Percentiles rank a stretch among this genome's conserved stretches.
Conservation (phyloP, 2,329 filamentous ascomycete genomes). For the Penicillium hordei region DNA sequence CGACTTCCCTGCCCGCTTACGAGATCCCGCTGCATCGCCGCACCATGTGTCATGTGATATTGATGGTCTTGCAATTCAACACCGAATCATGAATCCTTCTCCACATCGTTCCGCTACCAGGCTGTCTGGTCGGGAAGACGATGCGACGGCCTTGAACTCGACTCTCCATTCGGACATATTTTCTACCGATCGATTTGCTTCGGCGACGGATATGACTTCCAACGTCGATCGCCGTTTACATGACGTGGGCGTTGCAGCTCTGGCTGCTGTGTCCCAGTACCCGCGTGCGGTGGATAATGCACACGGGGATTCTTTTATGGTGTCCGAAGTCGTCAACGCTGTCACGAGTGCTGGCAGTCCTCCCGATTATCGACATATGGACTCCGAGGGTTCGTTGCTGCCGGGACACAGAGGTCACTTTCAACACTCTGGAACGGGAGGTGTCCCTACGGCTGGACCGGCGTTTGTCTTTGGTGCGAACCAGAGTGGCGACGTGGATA, state of each 20-base stretch:
- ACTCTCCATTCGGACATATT: not conserved
- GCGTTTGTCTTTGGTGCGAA: slow-evolving; percentile 17
- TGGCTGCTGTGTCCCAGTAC: slow-evolving; percentile 33
- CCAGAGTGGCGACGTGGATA: slow-evolving; percentile 14
- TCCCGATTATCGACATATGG: not conserved
- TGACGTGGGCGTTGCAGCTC: slow-evolving; percentile 29
- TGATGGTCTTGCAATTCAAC: slow-evolving; percentile 9
- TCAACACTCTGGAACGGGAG: not conserved
- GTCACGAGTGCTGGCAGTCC: slow-evolving; percentile 18
- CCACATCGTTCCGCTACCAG: slow-evolving; percentile 6
- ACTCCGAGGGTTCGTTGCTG: slow-evolving; percentile 3
- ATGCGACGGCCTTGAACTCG: slow-evolving; percentile 3
- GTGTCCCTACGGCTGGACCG: slow-evolving; percentile 9
- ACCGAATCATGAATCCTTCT: slow-evolving; percentile 19
- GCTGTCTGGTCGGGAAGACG: slow-evolving; percentile 3
- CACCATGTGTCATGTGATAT: slow-evolving; percentile 25
- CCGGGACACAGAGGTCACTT: slow-evolving; percentile 1
- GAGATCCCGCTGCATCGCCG: slow-evolving; percentile 7
- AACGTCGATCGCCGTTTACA: slow-evolving; percentile 21
- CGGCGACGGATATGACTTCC: slow-evolving; percentile 13
- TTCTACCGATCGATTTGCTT: slow-evolving; percentile 1
- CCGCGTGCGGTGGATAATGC: slow-evolving; percentile 22
- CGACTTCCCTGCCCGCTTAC: slow-evolving; percentile 1
- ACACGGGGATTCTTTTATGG: slow-evolving; percentile 20
- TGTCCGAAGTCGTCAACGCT: slow-evolving; percentile 32